Percentiles rank a stretch among this genome's conserved stretches.
phyloP scores from a whole-genome alignment of 768 basidiomycete genomes.

The Russula earlei region DNA sequence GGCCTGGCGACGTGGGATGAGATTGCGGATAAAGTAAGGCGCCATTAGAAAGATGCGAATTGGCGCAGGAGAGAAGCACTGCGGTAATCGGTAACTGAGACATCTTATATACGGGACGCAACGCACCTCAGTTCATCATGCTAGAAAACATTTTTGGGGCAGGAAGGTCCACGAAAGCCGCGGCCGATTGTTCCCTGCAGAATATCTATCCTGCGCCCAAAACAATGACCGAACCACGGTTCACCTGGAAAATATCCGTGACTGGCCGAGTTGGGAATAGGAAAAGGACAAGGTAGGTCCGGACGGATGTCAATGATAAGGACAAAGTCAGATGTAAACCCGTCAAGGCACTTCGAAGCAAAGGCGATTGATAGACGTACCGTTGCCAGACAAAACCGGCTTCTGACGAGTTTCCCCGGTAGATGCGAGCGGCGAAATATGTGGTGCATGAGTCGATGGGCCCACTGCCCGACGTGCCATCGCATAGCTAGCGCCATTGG shows the following conservation, averaged over 20 bases:
- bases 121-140: not conserved
- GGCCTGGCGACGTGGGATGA: slow-evolving; percentile 1
- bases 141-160: not conserved
- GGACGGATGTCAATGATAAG: not conserved
- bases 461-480: not conserved
- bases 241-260: not conserved
- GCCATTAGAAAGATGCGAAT: slow-evolving; percentile 1
- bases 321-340: not conserved
- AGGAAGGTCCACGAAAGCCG: not conserved
- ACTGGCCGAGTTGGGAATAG: not conserved
- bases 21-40: slow-evolving; percentile 14
- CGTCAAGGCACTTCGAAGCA: not conserved
- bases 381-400: not conserved
- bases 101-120: not conserved
- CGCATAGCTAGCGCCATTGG: not conserved
- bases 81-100: not conserved
- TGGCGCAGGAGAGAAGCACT: not conserved
- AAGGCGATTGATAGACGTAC: not conserved
- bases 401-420: not conserved
- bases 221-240: not conserved
- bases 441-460: not conserved
- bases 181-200: not conserved
- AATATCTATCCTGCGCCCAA: not conserved
- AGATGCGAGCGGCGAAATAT: not conserved
- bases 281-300: not conserved